Evolutionary conservation across 2,329 filamentous ascomycete genomes (phyloP), one percentile per base, ranked within the genome.

Genomic region (Aureobasidium sp.): DNA sequence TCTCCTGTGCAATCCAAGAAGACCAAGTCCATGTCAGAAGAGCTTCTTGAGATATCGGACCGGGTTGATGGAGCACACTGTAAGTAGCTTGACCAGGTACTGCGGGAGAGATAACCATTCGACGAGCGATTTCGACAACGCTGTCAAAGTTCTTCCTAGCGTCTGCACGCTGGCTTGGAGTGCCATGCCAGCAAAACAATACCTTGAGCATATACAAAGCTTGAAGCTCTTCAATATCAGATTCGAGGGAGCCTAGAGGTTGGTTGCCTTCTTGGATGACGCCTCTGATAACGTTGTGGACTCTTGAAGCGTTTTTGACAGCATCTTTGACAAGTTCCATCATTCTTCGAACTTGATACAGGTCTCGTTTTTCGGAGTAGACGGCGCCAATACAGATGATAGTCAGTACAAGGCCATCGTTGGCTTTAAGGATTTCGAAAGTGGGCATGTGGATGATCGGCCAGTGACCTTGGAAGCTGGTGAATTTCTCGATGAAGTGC

Each of bases 381-480:
- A 89, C 88, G 44, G 88, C 87, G 41, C 88, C 88, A 68, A 89
- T 80, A 71, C 86, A 89, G 69, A 88, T 85, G 79, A 92, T 88
- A 65, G 82, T 81, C 64, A 88, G 80, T 55, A 89, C 76, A 64
- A 91, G 79, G 66, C 86, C 85, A 64, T 86, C 84, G 71, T 87
- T 85, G 51, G 85, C 83, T 65, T 86, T 81, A 65, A 82, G 78
- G 59, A 88, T 82, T 69, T 85, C 82, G 74, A 91, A 89, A 9
- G 87, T 88, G 39, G 87, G 82, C 71, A 87, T 81, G 70, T 92
- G 87, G 59, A 91, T 80, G 67, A 89, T 81, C 24, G 87, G 85
- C 77, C 89, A 89, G 73, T 92, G 88, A 64, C 84, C 81, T 72
- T 90, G 85, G 72, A 87, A 90, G 73, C 89, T 85, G 64, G 82